These are phyloP conservation scores for Yamadazyma sp. DNA, from an alignment of 1,139 yeast genomes.

Conservation along the genomic window DNA sequence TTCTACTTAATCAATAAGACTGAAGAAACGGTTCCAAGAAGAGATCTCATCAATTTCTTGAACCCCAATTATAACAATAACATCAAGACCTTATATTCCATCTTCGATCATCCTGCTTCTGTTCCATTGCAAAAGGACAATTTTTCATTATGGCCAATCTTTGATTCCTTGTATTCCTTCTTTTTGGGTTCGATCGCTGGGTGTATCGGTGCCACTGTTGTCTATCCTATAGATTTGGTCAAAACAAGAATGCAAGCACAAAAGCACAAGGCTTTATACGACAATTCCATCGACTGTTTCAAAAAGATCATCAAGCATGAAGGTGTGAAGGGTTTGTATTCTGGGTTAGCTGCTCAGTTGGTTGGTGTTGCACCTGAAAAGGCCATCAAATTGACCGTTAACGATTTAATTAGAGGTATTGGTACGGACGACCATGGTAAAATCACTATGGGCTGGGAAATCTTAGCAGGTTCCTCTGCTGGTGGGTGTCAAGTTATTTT, in stretches of 20 bases:
- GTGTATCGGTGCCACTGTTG: conserved; percentile 97
- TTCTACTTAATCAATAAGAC: conserved; percentile 49
- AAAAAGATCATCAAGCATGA: conserved; percentile 72
- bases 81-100: conserved; percentile 33
- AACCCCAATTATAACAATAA: conserved; percentile 48
- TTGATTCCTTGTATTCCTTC: conserved; percentile 87
- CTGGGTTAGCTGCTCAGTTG: conserved; percentile 92
- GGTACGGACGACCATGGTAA: conserved; percentile 63
- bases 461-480: conserved; percentile 87
- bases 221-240: conserved; percentile 93
- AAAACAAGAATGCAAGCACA: conserved; percentile 99
- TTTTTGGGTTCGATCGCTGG: conserved; percentile 93
- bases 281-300: conserved; percentile 85
- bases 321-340: conserved; percentile 86
- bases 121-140: conserved; percentile 35
- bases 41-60: conserved; percentile 49
- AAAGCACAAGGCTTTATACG: conserved; percentile 68
- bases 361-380: conserved; percentile 98
- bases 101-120: conserved; percentile 47
- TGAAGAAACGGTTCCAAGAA: conserved; percentile 50
- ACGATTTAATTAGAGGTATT: conserved; percentile 79
- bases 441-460: conserved; percentile 70
- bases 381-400: conserved; percentile 93
- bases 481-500: conserved; percentile 97
- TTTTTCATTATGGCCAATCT: conserved; percentile 56